A percentile compares a stretch with the other conserved stretches of the same genome.
These are phyloP conservation scores for Paramecium sonneborni DNA, from an alignment of 73 alveolate genomes.

Conservation along the genomic window DNA sequence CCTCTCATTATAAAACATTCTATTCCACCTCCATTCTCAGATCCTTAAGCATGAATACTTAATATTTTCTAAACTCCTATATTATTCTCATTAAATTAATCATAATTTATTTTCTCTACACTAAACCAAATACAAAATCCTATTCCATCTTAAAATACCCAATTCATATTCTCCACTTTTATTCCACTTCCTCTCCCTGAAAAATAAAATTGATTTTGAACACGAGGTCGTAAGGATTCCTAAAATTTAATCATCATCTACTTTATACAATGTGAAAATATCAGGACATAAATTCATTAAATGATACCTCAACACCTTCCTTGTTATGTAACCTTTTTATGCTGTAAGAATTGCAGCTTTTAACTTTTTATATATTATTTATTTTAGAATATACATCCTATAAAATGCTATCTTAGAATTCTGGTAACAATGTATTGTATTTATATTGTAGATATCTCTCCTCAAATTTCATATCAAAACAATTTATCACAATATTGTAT, in stretches of 20 bases:
- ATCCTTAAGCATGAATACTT: background rate
- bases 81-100: slow-evolving; percentile 27
- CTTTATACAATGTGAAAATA: background rate
- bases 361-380: background rate
- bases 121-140: background rate
- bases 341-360: background rate
- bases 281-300: background rate
- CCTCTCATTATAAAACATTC: slow-evolving; percentile 43
- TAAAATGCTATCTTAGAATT: background rate
- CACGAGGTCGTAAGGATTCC: background rate
- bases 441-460: background rate
- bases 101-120: background rate
- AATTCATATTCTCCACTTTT: background rate
- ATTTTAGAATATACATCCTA: background rate
- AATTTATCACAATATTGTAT: background rate
- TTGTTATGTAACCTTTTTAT: background rate
- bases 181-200: slow-evolving; percentile 3
- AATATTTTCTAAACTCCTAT: background rate
- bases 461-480: background rate
- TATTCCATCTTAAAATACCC: background rate
- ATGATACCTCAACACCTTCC: background rate
- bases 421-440: background rate
- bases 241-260: background rate
- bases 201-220: background rate
- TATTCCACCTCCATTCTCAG: background rate